A percentile compares a stretch with the other conserved stretches of the same genome.
phyloP scores from a whole-genome alignment of 495 filamentous ascomycete genomes.

The Evansstolkia leycettana region DNA sequence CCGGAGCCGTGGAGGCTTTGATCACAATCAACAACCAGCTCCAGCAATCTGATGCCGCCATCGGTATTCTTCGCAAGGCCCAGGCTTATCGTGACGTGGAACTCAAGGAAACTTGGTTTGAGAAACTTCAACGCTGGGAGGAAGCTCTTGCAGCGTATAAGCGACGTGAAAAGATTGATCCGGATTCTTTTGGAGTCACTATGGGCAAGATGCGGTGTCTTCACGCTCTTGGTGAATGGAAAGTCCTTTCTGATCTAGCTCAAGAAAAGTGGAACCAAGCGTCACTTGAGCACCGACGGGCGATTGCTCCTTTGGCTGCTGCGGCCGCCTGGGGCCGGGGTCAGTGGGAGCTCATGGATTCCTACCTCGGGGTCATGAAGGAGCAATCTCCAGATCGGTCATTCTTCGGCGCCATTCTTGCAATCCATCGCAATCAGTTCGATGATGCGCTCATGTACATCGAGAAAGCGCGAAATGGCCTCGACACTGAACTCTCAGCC shows the following conservation, averaged over 20 bases:
- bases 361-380: conserved; percentile 90
- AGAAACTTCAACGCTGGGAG: conserved; percentile 96
- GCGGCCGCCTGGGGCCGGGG: conserved; percentile 96
- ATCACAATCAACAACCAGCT: conserved; percentile 98
- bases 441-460: conserved; percentile 75
- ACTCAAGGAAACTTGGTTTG: conserved; percentile 94
- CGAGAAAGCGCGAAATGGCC: conserved; percentile 78
- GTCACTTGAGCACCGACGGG: conserved; percentile 65
- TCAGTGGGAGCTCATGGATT: conserved; percentile 97
- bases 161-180: conserved; percentile 59
- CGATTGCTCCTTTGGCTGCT: conserved; percentile 84
- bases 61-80: conserved; percentile 89
- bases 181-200: conserved; percentile 73
- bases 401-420: conserved; percentile 92
- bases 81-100: conserved; percentile 92
- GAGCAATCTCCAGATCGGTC: conserved; percentile 81
- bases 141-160: conserved; percentile 90
- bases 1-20: conserved; percentile 88
- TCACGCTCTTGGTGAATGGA: conserved; percentile 96
- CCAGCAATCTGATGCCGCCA: conserved; percentile 93
- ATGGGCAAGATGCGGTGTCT: conserved; percentile 99
- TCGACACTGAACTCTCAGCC: conserved; percentile 90
- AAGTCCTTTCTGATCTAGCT: conserved; percentile 72
- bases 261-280: conserved; percentile 90
- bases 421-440: conserved; percentile 90